Evolutionary conservation across 192 early-diverging fungal genomes (phyloP).

Genomic region (Mortierella hygrophila): DNA sequence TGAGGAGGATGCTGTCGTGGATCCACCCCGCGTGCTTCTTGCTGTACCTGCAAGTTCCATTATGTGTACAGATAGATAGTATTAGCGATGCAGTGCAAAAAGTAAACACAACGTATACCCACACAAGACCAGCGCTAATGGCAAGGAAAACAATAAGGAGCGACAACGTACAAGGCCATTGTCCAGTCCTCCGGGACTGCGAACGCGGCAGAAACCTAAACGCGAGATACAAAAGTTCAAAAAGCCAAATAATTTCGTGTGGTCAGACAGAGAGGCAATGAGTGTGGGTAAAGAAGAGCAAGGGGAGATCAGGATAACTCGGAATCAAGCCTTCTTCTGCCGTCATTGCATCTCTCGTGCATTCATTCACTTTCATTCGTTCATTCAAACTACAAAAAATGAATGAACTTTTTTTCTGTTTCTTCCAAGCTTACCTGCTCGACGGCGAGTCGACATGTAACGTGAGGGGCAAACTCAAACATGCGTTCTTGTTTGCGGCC

Average conservation of each 20-base stretch:
- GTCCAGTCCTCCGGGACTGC: conserved; percentile 40
- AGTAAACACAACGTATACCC: neutral
- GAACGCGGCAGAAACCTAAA: conserved; percentile 32
- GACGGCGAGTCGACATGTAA: conserved; percentile 36
- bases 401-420: neutral
- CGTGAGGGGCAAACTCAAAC: conserved; percentile 27
- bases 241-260: neutral
- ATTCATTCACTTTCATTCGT: neutral
- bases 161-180: conserved; percentile 40
- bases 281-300: neutral
- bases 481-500: conserved; percentile 35
- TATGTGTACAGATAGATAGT: neutral
- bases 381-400: neutral
- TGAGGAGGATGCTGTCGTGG: conserved; percentile 39
- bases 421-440: conserved; percentile 29
- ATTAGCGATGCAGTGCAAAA: neutral
- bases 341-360: neutral
- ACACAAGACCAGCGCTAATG: neutral
- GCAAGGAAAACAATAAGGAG: too few relatives aligned
- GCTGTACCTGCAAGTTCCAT: conserved; percentile 30
- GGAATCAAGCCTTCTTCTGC: neutral
- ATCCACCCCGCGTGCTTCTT: conserved; percentile 55
- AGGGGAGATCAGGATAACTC: neutral
- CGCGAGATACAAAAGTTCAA: neutral
- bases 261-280: neutral